phyloP scores from a whole-genome alignment of 1,284 basidiomycete species.

The Peniophora sp. region DNA sequence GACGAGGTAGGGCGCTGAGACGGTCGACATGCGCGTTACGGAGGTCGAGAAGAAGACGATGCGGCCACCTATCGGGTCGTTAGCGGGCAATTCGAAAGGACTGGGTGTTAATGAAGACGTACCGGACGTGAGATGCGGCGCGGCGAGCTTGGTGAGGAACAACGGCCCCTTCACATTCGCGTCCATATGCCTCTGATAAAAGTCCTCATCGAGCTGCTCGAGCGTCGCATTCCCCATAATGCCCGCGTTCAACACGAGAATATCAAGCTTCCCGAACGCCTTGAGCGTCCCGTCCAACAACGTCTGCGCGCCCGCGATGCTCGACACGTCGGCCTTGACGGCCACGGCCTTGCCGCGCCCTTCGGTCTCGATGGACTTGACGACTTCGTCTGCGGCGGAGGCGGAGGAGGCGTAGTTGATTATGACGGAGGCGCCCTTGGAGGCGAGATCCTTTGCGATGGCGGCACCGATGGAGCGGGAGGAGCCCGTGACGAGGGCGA shows the following conservation, averaged over 20 bases:
- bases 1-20: constrained; percentile 34
- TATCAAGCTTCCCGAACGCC: constrained; percentile 43
- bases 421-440: constrained; percentile 48
- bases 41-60: constrained; percentile 45
- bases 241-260: constrained; percentile 48
- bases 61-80: constrained; percentile 29
- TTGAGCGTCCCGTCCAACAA: constrained; percentile 39
- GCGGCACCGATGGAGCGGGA: constrained; percentile 53
- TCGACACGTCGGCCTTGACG: constrained; percentile 44
- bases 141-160: constrained; percentile 43
- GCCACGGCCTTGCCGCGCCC: constrained; percentile 40
- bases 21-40: constrained; percentile 29
- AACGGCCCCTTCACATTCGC: constrained; percentile 52
- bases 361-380: constrained; percentile 31
- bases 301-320: constrained; percentile 30
- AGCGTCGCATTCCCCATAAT: constrained; percentile 41
- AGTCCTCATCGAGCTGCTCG: constrained; percentile 38
- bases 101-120: constrained; percentile 12
- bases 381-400: constrained; percentile 36
- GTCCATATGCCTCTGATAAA: constrained; percentile 40
- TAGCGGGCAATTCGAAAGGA: constrained; percentile 4
- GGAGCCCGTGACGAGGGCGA: constrained; percentile 51
- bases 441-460: constrained; percentile 42
- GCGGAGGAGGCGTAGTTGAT: constrained; percentile 40
- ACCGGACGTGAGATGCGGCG: constrained; percentile 35